phyloP scores from a whole-genome alignment of 805 yeast genomes.

The Saccharomyces jurei region DNA sequence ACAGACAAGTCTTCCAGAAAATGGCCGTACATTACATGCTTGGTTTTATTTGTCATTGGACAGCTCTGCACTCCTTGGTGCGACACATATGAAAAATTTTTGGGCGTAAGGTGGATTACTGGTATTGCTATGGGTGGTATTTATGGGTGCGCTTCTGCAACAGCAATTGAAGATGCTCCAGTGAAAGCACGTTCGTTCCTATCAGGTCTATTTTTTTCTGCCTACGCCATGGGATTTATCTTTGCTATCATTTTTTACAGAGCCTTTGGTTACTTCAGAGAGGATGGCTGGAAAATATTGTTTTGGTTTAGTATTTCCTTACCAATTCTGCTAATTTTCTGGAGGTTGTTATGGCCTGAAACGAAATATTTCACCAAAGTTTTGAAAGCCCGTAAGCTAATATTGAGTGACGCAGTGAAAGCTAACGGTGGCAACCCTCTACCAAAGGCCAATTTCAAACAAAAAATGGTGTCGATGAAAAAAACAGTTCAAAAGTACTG shows the following conservation, averaged over 20 bases:
- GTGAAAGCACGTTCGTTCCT: constrained; percentile 49
- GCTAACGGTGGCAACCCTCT: constrained; percentile 18
- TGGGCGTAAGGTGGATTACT: constrained; percentile 54
- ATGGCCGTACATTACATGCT: constrained; percentile 52
- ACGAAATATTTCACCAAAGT: constrained; percentile 41
- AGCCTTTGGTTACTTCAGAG: constrained; percentile 42
- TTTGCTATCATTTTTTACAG: constrained; percentile 58
- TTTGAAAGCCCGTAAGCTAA: constrained; percentile 20
- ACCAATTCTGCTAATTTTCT: constrained; percentile 47
- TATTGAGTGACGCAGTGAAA: constrained; percentile 15
- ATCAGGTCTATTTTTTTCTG: constrained; percentile 51
- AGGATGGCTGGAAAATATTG: constrained; percentile 59
- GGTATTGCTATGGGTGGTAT: constrained; percentile 70
- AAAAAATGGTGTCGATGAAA: constrained; percentile 27
- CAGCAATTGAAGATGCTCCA: constrained; percentile 62
- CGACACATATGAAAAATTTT: constrained; percentile 47
- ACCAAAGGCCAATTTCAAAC: constrained; percentile 13
- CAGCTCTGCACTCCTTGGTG: constrained; percentile 65
- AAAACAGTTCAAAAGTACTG: constrained; percentile 43
- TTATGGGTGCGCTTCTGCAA: constrained; percentile 57
- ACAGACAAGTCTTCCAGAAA: constrained; percentile 62
- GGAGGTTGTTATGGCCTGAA: constrained; percentile 56
- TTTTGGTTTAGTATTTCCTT: constrained; percentile 72
- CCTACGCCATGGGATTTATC: constrained; percentile 60
- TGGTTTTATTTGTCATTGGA: constrained; percentile 42